Conservation (phyloP, 1,284 basidiomycete species). For the Apiotrichum domesticum region DNA sequence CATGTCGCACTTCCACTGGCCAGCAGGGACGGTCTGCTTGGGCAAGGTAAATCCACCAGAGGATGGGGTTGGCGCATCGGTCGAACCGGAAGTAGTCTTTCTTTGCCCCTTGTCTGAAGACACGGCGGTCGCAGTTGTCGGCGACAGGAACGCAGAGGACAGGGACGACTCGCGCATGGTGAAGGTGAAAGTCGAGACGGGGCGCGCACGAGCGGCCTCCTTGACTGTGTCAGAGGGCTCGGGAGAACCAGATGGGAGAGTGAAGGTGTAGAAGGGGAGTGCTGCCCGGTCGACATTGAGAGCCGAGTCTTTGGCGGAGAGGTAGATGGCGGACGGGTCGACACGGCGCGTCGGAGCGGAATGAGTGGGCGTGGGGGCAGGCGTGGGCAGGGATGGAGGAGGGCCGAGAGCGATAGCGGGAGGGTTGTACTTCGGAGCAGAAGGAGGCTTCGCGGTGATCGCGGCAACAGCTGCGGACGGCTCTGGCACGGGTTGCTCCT, state of each 20-base stretch:
- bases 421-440: constrained; percentile 13
- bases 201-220: constrained; percentile 4
- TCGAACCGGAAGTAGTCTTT: too few species aligned
- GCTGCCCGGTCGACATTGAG: constrained; percentile 30
- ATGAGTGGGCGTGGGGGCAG: background rate
- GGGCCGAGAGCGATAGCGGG: constrained; percentile 11
- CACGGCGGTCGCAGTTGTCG: background rate
- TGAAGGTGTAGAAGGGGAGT: constrained; percentile 34
- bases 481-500: background rate
- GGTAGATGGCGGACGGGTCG: constrained; percentile 20
- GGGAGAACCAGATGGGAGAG: constrained; percentile 1
- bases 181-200: constrained; percentile 12
- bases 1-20: background rate
- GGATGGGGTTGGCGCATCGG: too few species aligned
- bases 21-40: too few species aligned
- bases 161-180: constrained; percentile 4
- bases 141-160: background rate
- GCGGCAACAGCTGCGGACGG: constrained; percentile 5
- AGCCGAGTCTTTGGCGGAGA: constrained; percentile 36
- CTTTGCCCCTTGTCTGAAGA: too few species aligned
- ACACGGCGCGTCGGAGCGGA: background rate
- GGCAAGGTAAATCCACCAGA: too few species aligned
- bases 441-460: constrained; percentile 9
- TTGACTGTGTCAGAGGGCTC: constrained; percentile 17
- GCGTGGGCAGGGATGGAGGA: background rate